These are phyloP conservation scores for Teratosphaeria pseudoeucalypti DNA, from an alignment of 2,329 filamentous ascomycete species.

Conservation along the genomic window DNA sequence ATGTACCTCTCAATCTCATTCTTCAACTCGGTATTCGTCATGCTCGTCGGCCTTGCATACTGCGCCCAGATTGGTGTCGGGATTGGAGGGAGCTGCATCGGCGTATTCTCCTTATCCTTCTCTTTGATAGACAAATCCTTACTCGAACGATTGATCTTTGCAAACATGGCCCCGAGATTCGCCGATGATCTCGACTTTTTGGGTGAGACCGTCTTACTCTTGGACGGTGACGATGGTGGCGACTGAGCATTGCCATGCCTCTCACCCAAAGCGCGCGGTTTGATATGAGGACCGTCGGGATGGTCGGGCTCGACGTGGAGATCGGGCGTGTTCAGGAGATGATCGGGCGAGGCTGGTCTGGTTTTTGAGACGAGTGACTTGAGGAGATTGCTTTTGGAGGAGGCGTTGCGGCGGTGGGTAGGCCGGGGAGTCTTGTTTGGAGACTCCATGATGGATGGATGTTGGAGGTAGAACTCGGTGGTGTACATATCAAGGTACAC, in stretches of 20 bases:
- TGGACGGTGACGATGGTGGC: conserved; percentile 21
- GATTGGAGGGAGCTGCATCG: conserved; percentile 41
- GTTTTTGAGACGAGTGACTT: conserved; percentile 44
- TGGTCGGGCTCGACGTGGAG: conserved; percentile 29
- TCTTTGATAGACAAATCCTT: conserved; percentile 48
- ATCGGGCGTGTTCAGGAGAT: too few species aligned
- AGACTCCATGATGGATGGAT: conserved; percentile 1
- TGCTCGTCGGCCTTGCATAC: conserved; percentile 38
- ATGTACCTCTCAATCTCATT: conserved; percentile 50
- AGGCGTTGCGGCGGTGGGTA: conserved; percentile 21
- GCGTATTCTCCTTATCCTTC: conserved; percentile 75
- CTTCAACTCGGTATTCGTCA: conserved; percentile 35
- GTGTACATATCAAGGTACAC: too few species aligned
- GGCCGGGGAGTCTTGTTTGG: conserved; percentile 2
- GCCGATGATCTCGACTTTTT: conserved; percentile 75
- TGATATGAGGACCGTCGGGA: conserved; percentile 27
- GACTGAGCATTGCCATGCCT: conserved; percentile 23
- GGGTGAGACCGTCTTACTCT: conserved; percentile 16
- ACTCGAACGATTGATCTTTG: conserved; percentile 58
- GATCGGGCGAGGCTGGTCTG: conserved; percentile 34
- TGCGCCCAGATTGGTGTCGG: conserved; percentile 71
- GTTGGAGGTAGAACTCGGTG: background rate
- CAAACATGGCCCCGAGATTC: conserved; percentile 68
- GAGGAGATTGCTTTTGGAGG: conserved; percentile 35
- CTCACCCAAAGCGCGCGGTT: conserved; percentile 20